Percentiles rank a stretch among this genome's conserved stretches.
phyloP scores from a whole-genome alignment of 768 basidiomycete species.

The Lentinula guzmanii region DNA sequence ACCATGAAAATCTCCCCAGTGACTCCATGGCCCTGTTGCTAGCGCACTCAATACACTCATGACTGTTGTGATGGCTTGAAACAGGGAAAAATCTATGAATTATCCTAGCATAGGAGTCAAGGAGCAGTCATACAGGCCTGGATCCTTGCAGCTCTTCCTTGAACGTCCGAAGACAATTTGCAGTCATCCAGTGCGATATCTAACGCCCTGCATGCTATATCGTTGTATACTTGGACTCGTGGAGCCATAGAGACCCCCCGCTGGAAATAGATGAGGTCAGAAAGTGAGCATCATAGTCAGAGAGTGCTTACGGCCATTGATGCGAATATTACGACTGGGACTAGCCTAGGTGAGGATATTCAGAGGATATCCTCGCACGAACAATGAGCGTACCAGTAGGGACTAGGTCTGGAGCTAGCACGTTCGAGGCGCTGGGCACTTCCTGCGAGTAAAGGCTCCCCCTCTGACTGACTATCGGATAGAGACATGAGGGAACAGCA shows the following conservation, averaged over 20 bases:
- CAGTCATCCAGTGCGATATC: slow-evolving; percentile 11
- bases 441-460: slow-evolving; percentile 2
- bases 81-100: background rate
- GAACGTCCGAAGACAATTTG: slow-evolving; percentile 22
- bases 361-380: background rate
- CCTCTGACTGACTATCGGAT: background rate
- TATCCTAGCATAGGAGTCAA: background rate
- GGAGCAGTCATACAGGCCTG: slow-evolving; percentile 45
- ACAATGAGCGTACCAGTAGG: slow-evolving; percentile 33
- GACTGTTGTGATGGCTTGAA: slow-evolving; percentile 57
- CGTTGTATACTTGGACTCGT: slow-evolving; percentile 74
- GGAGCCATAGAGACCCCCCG: slow-evolving; percentile 77
- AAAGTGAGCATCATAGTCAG: background rate
- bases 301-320: slow-evolving; percentile 54
- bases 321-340: slow-evolving; percentile 61
- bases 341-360: slow-evolving; percentile 42
- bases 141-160: slow-evolving; percentile 64
- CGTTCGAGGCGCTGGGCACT: background rate
- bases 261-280: slow-evolving; percentile 25
- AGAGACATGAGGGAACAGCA: background rate
- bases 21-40: slow-evolving; percentile 86
- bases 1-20: slow-evolving; percentile 69
- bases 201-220: slow-evolving; percentile 62
- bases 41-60: slow-evolving; percentile 78
- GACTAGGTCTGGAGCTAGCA: slow-evolving; percentile 30